Percentiles rank a stretch among this genome's conserved stretches.
These are phyloP conservation scores for Starmerella davenportii DNA, from an alignment of 805 yeast genomes.

Conservation along the genomic window DNA sequence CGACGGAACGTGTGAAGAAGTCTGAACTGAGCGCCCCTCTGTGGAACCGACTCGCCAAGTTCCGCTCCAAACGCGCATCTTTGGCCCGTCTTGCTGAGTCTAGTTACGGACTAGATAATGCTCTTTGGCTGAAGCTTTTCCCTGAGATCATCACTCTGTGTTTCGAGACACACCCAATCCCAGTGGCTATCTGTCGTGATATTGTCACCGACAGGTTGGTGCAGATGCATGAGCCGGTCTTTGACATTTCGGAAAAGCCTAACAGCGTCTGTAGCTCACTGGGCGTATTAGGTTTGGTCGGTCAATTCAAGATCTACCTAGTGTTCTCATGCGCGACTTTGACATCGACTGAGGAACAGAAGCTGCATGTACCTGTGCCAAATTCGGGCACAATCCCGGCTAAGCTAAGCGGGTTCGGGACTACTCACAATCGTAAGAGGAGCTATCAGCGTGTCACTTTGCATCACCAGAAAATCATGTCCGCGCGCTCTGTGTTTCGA, in stretches of 20 bases:
- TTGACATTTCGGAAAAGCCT: conserved; percentile 17
- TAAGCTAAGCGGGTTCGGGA: not conserved
- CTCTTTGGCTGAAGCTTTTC: conserved; percentile 83
- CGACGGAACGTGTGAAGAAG: conserved; percentile 33
- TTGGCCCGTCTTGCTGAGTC: conserved; percentile 71
- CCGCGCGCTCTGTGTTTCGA: conserved; percentile 75
- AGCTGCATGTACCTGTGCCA: conserved; percentile 40
- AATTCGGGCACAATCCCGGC: conserved; percentile 1
- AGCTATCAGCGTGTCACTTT: conserved; percentile 64
- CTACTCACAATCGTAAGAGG: conserved; percentile 47
- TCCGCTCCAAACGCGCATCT: conserved; percentile 42
- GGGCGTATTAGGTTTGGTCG: conserved; percentile 31
- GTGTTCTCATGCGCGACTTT: conserved; percentile 83
- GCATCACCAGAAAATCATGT: conserved; percentile 80
- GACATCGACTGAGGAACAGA: conserved; percentile 77
- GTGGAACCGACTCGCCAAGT: conserved; percentile 45
- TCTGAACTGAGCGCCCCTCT: conserved; percentile 48
- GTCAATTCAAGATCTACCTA: conserved; percentile 76
- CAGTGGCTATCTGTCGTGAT: conserved; percentile 82
- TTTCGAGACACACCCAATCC: conserved; percentile 71
- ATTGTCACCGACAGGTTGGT: conserved; percentile 77
- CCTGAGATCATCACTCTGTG: conserved; percentile 57
- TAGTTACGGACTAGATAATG: conserved; percentile 86
- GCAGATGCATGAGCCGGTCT: conserved; percentile 36
- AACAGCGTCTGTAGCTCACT: conserved; percentile 5